These are phyloP conservation scores for Phaeolepiota aurea DNA, from an alignment of 768 basidiomycete species.

Conservation along the genomic window DNA sequence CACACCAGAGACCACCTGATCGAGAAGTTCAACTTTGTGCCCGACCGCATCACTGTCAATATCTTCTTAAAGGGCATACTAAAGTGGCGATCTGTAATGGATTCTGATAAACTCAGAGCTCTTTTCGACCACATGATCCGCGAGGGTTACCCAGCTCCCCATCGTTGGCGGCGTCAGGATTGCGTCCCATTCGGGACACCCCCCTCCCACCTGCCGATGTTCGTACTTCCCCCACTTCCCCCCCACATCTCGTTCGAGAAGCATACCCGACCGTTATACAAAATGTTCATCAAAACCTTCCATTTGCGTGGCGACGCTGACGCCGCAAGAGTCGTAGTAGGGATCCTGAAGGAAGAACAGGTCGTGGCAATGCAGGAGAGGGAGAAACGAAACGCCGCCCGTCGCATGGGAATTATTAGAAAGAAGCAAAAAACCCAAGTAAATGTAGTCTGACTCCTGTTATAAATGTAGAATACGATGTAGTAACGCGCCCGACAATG, in stretches of 20 bases:
- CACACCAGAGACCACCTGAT: conserved; percentile 33
- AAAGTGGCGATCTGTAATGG: conserved; percentile 36
- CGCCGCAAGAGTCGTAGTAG: conserved; percentile 45
- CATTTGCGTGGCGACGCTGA: conserved; percentile 42
- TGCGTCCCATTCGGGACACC: conserved; percentile 39
- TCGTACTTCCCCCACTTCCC: conserved; percentile 29
- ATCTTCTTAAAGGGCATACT: conserved; percentile 57
- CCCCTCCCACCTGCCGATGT: conserved; percentile 6
- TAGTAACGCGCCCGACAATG: no score
- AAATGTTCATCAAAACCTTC: conserved; percentile 65
- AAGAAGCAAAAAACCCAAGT: conserved; percentile 14
- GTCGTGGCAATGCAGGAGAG: conserved; percentile 15
- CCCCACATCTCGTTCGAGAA: conserved; percentile 41
- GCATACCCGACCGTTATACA: conserved; percentile 64
- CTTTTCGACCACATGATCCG: conserved; percentile 61
- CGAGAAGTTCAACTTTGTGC: conserved; percentile 36
- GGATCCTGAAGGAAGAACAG: conserved; percentile 43
- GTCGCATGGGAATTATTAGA: conserved; percentile 22
- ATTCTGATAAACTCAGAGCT: conserved; percentile 31
- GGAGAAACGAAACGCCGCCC: conserved; percentile 21
- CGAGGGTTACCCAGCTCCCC: conserved; percentile 46
- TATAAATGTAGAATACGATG: no score
- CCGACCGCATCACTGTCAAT: conserved; percentile 67
- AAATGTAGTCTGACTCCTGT: no score
- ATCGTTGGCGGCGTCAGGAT: conserved; percentile 16